Conservation (phyloP, 1,284 basidiomycete species). For the Sphaerobolus stellatus region DNA sequence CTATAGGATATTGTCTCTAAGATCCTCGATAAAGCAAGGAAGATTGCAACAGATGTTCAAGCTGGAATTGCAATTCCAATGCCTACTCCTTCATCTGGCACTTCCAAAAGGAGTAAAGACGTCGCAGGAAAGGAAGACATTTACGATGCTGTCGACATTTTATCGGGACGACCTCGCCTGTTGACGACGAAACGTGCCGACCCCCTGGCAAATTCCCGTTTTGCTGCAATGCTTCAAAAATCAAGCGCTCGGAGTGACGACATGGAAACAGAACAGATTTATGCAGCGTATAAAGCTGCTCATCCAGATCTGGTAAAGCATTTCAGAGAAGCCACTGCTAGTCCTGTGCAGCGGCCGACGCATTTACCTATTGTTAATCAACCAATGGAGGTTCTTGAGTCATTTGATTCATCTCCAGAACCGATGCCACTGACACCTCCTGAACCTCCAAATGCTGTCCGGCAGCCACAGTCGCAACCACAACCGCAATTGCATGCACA, state of each 20-base stretch:
- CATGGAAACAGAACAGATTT: neutral
- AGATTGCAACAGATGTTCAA: slow-evolving; percentile 4
- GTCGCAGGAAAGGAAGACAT: too few species aligned
- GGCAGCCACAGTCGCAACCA: neutral
- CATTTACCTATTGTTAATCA: too few species aligned
- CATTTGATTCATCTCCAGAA: too few species aligned
- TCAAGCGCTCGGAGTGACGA: neutral
- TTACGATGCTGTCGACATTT: slow-evolving; percentile 73
- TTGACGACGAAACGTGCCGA: slow-evolving; percentile 27
- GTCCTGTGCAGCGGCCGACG: too few species aligned
- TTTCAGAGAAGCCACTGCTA: slow-evolving; percentile 2
- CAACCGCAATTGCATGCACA: too few species aligned
- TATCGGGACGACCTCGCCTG: slow-evolving; percentile 67
- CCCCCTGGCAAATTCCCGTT: too few species aligned
- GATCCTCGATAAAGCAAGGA: slow-evolving; percentile 7
- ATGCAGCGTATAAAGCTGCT: neutral
- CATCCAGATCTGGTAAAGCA: slow-evolving; percentile 5
- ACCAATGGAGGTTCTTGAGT: too few species aligned
- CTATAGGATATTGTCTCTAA: slow-evolving; percentile 8
- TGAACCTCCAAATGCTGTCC: neutral
- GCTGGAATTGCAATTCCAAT: slow-evolving; percentile 1
- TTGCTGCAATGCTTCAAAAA: neutral
- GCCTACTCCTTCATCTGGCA: too few species aligned
- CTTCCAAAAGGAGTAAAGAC: slow-evolving; percentile 25
- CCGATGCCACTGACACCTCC: too few species aligned